phyloP scores from a whole-genome alignment of 2,329 filamentous ascomycete species.

The Clonostachys rhizophaga region DNA sequence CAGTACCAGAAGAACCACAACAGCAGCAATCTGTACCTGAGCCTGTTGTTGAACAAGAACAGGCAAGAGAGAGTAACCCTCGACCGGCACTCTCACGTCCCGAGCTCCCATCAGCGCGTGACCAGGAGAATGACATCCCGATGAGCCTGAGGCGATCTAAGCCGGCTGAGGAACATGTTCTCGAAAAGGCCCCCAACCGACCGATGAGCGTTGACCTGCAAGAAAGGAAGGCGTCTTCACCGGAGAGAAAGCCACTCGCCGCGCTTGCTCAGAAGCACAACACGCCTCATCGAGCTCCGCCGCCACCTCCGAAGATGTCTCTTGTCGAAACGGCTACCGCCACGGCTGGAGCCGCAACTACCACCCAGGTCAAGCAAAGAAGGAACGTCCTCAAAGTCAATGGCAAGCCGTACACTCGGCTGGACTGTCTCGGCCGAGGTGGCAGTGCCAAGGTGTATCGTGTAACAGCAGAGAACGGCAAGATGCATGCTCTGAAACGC shows the following conservation, averaged over 20 bases:
- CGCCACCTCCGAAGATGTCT: conserved; percentile 93
- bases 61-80: neutral
- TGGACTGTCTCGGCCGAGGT: conserved; percentile 87
- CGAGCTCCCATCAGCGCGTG: conserved; percentile 57
- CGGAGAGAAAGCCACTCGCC: conserved; percentile 51
- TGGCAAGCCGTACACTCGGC: conserved; percentile 81
- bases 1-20: conserved; percentile 5
- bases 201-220: conserved; percentile 40
- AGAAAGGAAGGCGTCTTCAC: conserved; percentile 33
- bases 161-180: conserved; percentile 43
- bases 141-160: conserved; percentile 63
- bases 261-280: conserved; percentile 39
- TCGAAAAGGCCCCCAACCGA: conserved; percentile 51
- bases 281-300: conserved; percentile 75
- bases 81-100: conserved; percentile 13
- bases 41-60: conserved; percentile 4
- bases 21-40: neutral
- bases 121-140: conserved; percentile 82
- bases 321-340: conserved; percentile 88
- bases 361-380: conserved; percentile 68
- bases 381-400: conserved; percentile 85
- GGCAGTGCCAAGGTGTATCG: conserved; percentile 94
- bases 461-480: conserved; percentile 95
- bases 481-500: conserved; percentile 89
- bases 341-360: conserved; percentile 73